Evolutionary conservation across 345 rosid genomes (phyloP), one percentile per base, ranked within the genome.

Genomic region (Alliaria petiolata): DNA sequence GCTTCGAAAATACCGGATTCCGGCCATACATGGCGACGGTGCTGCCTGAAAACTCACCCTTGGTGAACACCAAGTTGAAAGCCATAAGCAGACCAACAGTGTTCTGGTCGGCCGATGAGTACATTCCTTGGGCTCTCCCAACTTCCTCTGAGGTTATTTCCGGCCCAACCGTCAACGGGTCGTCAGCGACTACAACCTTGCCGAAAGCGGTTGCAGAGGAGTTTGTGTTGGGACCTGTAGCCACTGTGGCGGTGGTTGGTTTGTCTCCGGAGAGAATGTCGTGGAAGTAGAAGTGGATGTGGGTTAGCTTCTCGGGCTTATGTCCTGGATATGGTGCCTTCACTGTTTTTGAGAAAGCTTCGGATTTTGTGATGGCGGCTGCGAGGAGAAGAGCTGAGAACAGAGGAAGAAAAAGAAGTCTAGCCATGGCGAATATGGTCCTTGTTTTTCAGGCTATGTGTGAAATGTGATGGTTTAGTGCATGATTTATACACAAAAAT

Each of bases 101-200:
- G 8, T 53, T 17, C 33, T 57, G 85, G 22, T 81, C 74, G 0
- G 89, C n/a, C 0, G 55, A 57, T n/a, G 84, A 75, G 13, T 85
- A 86, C n/a, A 85, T 59, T 43, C 91, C 87, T 38, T 85, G 85
- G 2, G 91, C 91, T 14, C 76, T 81, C 35, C 91, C 91, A 10
- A 87, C 80, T 16, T 75, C 20, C 38, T 72, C 69, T 15, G 89
- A 87, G 77, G 68, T 72, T 45, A 28, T 31, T 3, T 83, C 77
- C 0, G 87, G 82, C 7, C 74, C 78, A 45, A 56, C 55, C 0
- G 91, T 87, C 52, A 87, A 69, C 0, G 76, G 79, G 44, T 87
- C 83, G 58, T 87, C 91, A 22, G 73, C 75, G 82, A 87, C 75
- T 53, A 62, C 67, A 51, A 78, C 75, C 33, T 70, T 50, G 9